Evolutionary conservation across 2,329 filamentous ascomycete genomes (phyloP).

Genomic region (Colletotrichum plurivorum): DNA sequence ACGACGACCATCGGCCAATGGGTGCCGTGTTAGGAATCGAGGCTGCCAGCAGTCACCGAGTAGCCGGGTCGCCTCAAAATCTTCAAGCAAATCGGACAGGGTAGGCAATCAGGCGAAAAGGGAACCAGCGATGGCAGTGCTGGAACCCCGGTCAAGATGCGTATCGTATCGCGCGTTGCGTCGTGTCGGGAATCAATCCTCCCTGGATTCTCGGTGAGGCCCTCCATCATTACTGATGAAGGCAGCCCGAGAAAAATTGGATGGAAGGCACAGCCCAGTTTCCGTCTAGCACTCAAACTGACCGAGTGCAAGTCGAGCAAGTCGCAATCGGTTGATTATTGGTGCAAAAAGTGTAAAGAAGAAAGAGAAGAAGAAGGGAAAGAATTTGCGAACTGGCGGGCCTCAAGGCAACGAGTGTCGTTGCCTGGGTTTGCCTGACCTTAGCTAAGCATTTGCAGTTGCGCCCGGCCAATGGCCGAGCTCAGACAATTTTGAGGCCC

Average conservation of each 20-base stretch:
- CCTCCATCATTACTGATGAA: conserved; percentile 32
- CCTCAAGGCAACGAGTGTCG: conserved; percentile 17
- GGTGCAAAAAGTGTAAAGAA: conserved; percentile 67
- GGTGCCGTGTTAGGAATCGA: not conserved
- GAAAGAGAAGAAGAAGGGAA: conserved; percentile 42
- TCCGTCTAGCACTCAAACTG: conserved; percentile 73
- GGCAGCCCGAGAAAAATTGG: conserved; percentile 42
- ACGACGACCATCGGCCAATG: not conserved
- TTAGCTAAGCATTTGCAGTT: conserved; percentile 15
- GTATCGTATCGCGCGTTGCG: too few species aligned
- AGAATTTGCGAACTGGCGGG: conserved; percentile 9
- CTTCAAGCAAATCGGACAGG: too few species aligned
- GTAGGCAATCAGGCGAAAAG: too few species aligned
- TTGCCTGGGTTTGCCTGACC: conserved; percentile 12
- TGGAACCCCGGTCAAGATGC: too few species aligned
- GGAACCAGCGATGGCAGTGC: conserved; percentile 3
- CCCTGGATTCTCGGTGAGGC: conserved; percentile 33
- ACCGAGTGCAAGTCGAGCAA: conserved; percentile 65
- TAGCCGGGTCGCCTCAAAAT: not conserved
- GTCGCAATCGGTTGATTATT: conserved; percentile 73
- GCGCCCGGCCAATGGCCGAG: not conserved
- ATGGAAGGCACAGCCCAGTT: conserved; percentile 46
- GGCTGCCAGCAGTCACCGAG: not conserved
- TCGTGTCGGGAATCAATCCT: conserved; percentile 37
- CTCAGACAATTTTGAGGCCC: not conserved